phyloP scores from a whole-genome alignment of 768 basidiomycete genomes.

The Gelatoporia subvermispora region DNA sequence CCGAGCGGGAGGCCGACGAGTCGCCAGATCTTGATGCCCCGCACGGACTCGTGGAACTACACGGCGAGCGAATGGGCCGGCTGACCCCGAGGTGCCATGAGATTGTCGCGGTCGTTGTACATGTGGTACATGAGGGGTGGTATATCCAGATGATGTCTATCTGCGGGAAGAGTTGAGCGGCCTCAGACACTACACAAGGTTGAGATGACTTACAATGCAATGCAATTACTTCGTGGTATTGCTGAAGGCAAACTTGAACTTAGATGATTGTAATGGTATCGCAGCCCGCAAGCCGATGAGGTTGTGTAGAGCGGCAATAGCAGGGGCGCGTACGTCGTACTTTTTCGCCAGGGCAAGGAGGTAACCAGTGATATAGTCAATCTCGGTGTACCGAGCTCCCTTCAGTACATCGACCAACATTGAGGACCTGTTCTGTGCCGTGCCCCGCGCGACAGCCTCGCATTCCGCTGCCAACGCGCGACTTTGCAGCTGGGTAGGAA shows the following conservation, averaged over 20 bases:
- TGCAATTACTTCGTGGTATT: background rate
- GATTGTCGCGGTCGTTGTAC: too few relatives aligned
- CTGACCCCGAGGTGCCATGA: too few relatives aligned
- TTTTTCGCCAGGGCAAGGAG: constrained; percentile 55
- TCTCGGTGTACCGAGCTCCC: constrained; percentile 61
- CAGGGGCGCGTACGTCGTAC: constrained; percentile 54
- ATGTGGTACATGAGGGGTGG: too few relatives aligned
- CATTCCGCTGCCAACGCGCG: constrained; percentile 51
- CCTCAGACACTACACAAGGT: background rate
- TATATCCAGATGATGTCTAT: too few relatives aligned
- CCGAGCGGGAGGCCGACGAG: too few relatives aligned
- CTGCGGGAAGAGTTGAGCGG: background rate
- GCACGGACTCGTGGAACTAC: too few relatives aligned
- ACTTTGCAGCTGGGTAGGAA: constrained; percentile 43
- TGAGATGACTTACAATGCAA: background rate
- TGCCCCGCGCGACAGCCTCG: constrained; percentile 49
- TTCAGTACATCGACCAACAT: constrained; percentile 69
- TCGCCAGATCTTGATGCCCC: too few relatives aligned
- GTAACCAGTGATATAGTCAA: constrained; percentile 82
- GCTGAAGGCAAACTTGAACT: constrained; percentile 12
- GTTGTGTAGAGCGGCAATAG: constrained; percentile 48
- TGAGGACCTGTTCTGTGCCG: constrained; percentile 68
- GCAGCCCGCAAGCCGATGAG: constrained; percentile 54
- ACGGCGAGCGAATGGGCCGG: too few relatives aligned
- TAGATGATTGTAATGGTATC: constrained; percentile 48